These are phyloP conservation scores for Ustilago curta DNA, from an alignment of 1,284 basidiomycete species.

Conservation along the genomic window DNA sequence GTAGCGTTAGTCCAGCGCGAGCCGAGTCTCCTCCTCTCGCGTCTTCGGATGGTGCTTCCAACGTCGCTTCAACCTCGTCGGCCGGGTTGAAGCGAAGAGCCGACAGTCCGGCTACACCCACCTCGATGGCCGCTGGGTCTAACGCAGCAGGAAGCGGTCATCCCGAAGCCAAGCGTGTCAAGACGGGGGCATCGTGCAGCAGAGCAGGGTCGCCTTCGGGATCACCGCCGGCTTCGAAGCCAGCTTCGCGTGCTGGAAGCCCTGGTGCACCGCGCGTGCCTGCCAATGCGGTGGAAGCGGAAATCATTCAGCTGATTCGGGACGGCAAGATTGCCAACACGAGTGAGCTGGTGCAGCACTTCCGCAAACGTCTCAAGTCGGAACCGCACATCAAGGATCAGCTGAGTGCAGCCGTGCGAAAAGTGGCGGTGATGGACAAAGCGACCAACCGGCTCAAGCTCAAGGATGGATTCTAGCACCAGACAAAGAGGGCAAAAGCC, in stretches of 20 bases:
- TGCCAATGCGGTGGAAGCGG: conserved; percentile 55
- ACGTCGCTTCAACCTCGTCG: conserved; percentile 5
- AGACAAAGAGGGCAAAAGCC: neutral
- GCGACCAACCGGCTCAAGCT: conserved; percentile 58
- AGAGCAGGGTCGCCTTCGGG: conserved; percentile 33
- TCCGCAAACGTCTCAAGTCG: conserved; percentile 60
- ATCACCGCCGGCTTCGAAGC: conserved; percentile 34
- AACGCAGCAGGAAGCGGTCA: conserved; percentile 10
- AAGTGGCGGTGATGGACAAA: conserved; percentile 64
- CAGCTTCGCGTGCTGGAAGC: conserved; percentile 42
- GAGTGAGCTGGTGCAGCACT: conserved; percentile 61
- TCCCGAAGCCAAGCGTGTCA: conserved; percentile 53
- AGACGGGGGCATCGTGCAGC: conserved; percentile 31
- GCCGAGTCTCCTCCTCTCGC: conserved; percentile 41
- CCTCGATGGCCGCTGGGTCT: conserved; percentile 6
- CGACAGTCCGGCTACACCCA: conserved; percentile 17
- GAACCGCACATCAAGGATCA: conserved; percentile 62
- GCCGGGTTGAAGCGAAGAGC: conserved; percentile 48
- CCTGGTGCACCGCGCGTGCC: conserved; percentile 40
- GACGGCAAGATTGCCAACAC: conserved; percentile 56
- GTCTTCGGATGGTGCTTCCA: conserved; percentile 11
- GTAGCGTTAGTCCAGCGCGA: conserved; percentile 33
- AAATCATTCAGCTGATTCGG: conserved; percentile 58
- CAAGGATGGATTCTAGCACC: conserved; percentile 50
- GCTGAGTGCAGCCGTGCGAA: conserved; percentile 57